Evolutionary conservation across 2,329 filamentous ascomycete species (phyloP).

Genomic region (Diplodia intermedia): DNA sequence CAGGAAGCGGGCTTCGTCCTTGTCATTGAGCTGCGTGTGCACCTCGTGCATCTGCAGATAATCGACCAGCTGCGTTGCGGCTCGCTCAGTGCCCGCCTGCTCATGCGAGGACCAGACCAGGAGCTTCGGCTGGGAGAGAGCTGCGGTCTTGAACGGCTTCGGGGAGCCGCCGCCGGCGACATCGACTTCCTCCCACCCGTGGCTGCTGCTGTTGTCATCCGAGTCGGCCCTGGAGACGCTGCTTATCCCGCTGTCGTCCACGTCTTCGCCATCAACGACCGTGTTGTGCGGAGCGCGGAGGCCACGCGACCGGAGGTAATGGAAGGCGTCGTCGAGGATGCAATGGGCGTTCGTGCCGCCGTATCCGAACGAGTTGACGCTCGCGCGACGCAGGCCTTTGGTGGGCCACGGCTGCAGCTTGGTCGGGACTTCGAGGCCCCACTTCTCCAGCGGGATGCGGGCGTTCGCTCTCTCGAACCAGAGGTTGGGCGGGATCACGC

Average conservation of each 20-base stretch:
- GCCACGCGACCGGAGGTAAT: too few species aligned
- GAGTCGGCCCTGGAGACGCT: conserved; percentile 34
- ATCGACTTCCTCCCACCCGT: too few species aligned
- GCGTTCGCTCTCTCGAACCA: conserved; percentile 34
- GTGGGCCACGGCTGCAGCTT: background rate
- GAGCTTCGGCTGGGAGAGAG: too few species aligned
- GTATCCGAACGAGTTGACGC: background rate
- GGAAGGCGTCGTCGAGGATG: background rate
- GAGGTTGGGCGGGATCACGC: conserved; percentile 47
- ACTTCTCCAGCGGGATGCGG: conserved; percentile 7
- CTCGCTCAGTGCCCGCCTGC: conserved; percentile 5
- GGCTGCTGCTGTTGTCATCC: too few species aligned
- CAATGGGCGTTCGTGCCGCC: background rate
- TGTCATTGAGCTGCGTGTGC: background rate
- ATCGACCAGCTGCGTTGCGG: background rate
- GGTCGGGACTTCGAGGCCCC: too few species aligned
- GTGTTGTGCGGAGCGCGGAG: too few species aligned
- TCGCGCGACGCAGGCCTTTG: background rate
- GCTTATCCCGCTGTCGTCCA: too few species aligned
- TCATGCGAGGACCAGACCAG: background rate
- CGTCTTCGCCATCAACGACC: too few species aligned
- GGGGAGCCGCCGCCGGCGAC: too few species aligned
- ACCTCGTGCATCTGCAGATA: conserved; percentile 5
- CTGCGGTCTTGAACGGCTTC: too few species aligned
- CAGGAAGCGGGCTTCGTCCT: conserved; percentile 13